These are phyloP conservation scores for Azolla pinnata DNA, from an alignment of 75 land plant species.

Conservation along the genomic window DNA sequence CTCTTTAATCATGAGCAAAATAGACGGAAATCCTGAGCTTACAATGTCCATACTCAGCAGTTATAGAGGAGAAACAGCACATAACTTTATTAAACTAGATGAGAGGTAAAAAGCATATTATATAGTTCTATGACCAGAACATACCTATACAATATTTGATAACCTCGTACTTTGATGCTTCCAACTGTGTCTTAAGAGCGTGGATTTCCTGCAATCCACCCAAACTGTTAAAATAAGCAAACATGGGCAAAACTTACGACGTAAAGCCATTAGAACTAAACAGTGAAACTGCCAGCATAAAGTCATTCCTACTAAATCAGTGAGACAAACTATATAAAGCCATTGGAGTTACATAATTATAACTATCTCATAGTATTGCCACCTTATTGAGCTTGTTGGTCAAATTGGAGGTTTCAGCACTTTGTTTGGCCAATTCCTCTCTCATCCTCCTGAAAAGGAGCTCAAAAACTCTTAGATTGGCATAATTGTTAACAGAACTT, in stretches of 20 bases:
- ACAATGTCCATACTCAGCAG: neutral
- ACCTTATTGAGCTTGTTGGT: slow-evolving; percentile 49
- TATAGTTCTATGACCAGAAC: neutral
- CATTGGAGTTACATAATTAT: neutral
- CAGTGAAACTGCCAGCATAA: too few relatives aligned
- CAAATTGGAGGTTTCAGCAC: slow-evolving; percentile 33
- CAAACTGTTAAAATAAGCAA: neutral
- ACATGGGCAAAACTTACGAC: too few relatives aligned
- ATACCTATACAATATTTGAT: slow-evolving; percentile 46
- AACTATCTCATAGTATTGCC: too few relatives aligned
- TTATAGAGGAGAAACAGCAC: neutral
- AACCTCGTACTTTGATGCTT: slow-evolving; percentile 46
- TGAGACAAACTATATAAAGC: neutral
- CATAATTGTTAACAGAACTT: neutral
- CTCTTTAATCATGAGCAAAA: too few relatives aligned
- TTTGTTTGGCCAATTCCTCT: slow-evolving; percentile 37
- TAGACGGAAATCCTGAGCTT: too few relatives aligned
- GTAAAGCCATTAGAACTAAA: too few relatives aligned
- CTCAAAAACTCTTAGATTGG: too few relatives aligned
- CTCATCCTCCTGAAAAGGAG: slow-evolving; percentile 30
- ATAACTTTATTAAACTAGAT: neutral
- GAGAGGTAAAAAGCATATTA: neutral
- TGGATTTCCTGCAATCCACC: slow-evolving; percentile 34
- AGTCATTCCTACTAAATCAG: too few relatives aligned
- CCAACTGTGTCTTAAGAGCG: slow-evolving; percentile 39